These are phyloP conservation scores for Skeletonema potamos DNA, from an alignment of 108 stramenopile species.

Conservation along the genomic window DNA sequence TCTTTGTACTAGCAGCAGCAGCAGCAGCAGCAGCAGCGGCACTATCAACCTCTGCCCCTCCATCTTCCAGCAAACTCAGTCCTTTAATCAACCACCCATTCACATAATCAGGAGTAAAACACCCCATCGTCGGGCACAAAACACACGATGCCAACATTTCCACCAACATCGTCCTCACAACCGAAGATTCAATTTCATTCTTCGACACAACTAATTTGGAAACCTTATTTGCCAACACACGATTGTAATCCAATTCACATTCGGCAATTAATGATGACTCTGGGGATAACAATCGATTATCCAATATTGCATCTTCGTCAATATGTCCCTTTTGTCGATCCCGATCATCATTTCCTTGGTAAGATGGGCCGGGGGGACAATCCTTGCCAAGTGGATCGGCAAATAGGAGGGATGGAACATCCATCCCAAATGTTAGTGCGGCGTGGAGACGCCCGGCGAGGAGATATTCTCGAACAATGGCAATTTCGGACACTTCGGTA, in stretches of 20 bases:
- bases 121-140: constrained; percentile 69
- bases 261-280: constrained; percentile 51
- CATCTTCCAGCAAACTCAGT: constrained; percentile 22
- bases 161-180: constrained; percentile 58
- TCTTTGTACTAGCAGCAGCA: neutral
- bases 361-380: constrained; percentile 47
- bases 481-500: constrained; percentile 58
- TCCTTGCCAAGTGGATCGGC: constrained; percentile 75
- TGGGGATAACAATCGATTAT: constrained; percentile 64
- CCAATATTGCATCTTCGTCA: constrained; percentile 61
- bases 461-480: constrained; percentile 72
- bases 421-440: constrained; percentile 85
- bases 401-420: constrained; percentile 83
- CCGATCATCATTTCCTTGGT: constrained; percentile 19
- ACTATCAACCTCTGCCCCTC: neutral
- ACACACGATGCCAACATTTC: constrained; percentile 73
- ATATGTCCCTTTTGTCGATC: constrained; percentile 27
- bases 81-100: constrained; percentile 61
- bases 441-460: constrained; percentile 75
- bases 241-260: constrained; percentile 86
- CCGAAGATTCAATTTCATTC: constrained; percentile 62
- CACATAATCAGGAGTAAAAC: constrained; percentile 67
- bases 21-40: neutral
- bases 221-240: constrained; percentile 71
- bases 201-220: constrained; percentile 58